Base-by-base conservation (phyloP, 2,329 filamentous ascomycete genomes). In the Pseudocercospora eumusae region DNA sequence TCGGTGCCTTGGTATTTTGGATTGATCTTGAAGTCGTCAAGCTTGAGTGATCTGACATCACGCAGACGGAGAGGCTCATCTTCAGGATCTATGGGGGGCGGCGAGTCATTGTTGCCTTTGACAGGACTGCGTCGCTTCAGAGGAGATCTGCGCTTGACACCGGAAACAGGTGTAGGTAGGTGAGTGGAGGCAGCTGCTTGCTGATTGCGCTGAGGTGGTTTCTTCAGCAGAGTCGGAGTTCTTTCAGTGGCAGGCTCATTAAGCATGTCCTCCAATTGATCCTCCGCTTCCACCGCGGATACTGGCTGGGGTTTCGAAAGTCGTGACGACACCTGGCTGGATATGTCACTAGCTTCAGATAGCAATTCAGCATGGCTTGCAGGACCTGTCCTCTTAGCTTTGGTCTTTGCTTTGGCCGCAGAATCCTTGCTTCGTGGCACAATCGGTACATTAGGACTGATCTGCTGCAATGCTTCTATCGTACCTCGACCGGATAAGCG, bases 11-110 rank as follows among this genome's bases (percentile, higher is more conserved):
- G 93, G 67, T 81, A 83, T 4, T 80, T 78, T 0, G 91, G 88
- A 66, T 96, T 96, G 69, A 95, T 81, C 73, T 88, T 93, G 80
- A 96, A 97, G 75, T 96, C 88, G 11, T 86, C 84, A 0, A 89
- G 78, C 13, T 78, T 78, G 11, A 96, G 81, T 33, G 83, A 78
- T 0, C 81, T 76, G 2, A 86, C 66, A 0, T 86, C 83, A 56
- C 82, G 85, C 9, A 80, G 74, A 54, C 91, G 85, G 15, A 90
- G 80, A 1, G 80, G 79, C 61, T 77, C 76, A 18, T 78, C 71
- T 47, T 78, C 69, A 3, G 73, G 72, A 20, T 60, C 50, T 6
- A 66, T 57, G 23, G 69, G 62, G 20, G 68, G 66, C 25, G 69
- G 71, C 7, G 71, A 65, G 8, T 66, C 49, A 49, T 64, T 63